These are phyloP conservation scores for Sporothrix mexicana DNA, from an alignment of 2,329 filamentous ascomycete genomes.

Conservation along the genomic window DNA sequence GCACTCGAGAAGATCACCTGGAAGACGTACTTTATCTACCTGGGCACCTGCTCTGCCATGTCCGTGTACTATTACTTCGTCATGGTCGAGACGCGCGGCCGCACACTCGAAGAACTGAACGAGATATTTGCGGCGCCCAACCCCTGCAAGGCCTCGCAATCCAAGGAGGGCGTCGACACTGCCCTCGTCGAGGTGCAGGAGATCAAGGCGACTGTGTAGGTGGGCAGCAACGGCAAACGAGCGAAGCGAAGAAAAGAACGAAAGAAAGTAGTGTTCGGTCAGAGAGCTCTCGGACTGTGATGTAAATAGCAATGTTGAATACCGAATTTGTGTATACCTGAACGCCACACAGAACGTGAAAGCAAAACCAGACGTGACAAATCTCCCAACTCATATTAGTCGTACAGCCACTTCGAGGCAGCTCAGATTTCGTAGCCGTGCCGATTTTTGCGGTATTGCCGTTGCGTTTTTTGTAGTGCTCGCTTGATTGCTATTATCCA, in stretches of 20 bases:
- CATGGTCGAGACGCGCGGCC: conserved; percentile 55
- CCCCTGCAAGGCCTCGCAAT: conserved; percentile 25
- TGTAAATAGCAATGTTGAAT: neutral
- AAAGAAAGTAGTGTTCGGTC: too few species aligned
- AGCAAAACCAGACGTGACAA: neutral
- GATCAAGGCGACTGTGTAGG: conserved; percentile 12
- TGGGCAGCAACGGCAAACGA: too few species aligned
- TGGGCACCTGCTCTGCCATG: conserved; percentile 22
- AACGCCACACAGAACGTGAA: neutral
- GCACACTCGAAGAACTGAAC: conserved; percentile 32
- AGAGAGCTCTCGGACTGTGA: too few species aligned
- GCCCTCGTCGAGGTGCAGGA: conserved; percentile 23
- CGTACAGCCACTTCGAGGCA: conserved; percentile 35
- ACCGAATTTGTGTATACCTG: neutral
- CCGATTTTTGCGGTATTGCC: neutral
- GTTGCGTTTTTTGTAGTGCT: too few species aligned
- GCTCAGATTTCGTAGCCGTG: conserved; percentile 34
- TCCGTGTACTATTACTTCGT: conserved; percentile 32
- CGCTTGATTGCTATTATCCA: too few species aligned
- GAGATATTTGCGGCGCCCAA: conserved; percentile 33
- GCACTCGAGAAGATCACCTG: conserved; percentile 37
- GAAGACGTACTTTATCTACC: conserved; percentile 31
- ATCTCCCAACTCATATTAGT: conserved; percentile 25
- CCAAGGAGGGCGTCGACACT: neutral
- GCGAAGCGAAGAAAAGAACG: neutral